A percentile compares a stretch with the other conserved stretches of the same genome.
Conservation (phyloP, 768 basidiomycete genomes). For the Hypholoma sublateritium region DNA sequence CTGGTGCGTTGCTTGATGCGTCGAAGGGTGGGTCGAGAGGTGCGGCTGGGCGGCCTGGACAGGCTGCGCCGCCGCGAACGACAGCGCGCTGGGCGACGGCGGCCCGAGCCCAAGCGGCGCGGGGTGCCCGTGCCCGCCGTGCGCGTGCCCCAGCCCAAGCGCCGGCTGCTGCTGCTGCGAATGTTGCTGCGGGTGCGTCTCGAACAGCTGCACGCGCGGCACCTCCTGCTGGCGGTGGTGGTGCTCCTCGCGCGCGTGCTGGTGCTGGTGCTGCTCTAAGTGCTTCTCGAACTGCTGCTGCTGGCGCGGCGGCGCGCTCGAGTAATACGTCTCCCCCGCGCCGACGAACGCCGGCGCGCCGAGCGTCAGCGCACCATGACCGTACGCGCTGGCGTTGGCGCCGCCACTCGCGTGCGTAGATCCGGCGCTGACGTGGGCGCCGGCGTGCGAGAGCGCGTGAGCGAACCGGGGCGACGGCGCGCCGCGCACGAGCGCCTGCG, state of each 20-base stretch:
- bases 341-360: background rate
- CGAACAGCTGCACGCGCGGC: background rate
- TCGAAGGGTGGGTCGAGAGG: background rate
- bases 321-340: slow-evolving; percentile 19
- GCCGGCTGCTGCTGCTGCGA: no score
- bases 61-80: background rate
- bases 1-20: background rate
- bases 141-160: no score
- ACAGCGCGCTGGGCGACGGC: slow-evolving; percentile 17
- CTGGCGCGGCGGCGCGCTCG: slow-evolving; percentile 23
- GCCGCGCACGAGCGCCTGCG: slow-evolving; percentile 8
- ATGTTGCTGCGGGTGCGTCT: background rate
- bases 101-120: slow-evolving; percentile 6
- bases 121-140: background rate
- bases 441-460: background rate
- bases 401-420: no score
- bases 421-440: no score
- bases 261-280: slow-evolving; percentile 16
- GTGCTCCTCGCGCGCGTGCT: slow-evolving; percentile 1
- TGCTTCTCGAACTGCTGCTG: slow-evolving; percentile 7
- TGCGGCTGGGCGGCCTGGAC: background rate
- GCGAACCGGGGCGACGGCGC: slow-evolving; percentile 22
- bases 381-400: no score
- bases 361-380: no score
- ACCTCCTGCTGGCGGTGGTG: slow-evolving; percentile 5